Conservation (phyloP, 2,329 filamentous ascomycete species). For the Epicoccum nigrum region DNA sequence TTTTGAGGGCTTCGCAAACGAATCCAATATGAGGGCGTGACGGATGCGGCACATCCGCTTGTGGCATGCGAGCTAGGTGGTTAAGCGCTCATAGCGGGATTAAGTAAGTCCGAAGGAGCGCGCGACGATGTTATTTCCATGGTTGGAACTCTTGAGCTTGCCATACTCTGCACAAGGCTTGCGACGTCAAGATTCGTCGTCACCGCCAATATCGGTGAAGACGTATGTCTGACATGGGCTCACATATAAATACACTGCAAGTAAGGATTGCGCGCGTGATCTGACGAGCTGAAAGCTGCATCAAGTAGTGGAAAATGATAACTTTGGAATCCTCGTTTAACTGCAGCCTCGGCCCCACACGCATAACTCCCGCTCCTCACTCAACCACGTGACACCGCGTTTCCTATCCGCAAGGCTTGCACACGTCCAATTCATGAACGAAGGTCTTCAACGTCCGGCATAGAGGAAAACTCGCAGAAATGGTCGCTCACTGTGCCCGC, state of each 20-base stretch:
- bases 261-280: slow-evolving; percentile 8
- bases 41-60: neutral
- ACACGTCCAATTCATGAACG: neutral
- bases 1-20: slow-evolving; percentile 4
- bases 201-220: no score
- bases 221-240: neutral
- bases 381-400: slow-evolving; percentile 8
- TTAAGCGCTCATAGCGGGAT: neutral
- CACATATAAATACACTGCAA: neutral
- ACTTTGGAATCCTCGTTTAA: neutral
- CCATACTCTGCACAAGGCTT: neutral
- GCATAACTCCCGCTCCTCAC: no score
- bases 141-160: neutral
- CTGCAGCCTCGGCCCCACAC: slow-evolving; percentile 5
- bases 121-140: neutral
- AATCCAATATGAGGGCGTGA: slow-evolving; percentile 8
- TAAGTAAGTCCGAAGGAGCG: neutral
- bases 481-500: no score
- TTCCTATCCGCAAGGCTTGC: neutral
- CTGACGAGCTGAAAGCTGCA: slow-evolving; percentile 3
- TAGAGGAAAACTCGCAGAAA: no score
- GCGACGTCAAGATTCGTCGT: slow-evolving; percentile 2
- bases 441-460: neutral
- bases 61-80: neutral
- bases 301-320: neutral